These are phyloP conservation scores for Triticum turgidum DNA, from an alignment of 176 grass and related monocot species.

Conservation along the genomic window DNA sequence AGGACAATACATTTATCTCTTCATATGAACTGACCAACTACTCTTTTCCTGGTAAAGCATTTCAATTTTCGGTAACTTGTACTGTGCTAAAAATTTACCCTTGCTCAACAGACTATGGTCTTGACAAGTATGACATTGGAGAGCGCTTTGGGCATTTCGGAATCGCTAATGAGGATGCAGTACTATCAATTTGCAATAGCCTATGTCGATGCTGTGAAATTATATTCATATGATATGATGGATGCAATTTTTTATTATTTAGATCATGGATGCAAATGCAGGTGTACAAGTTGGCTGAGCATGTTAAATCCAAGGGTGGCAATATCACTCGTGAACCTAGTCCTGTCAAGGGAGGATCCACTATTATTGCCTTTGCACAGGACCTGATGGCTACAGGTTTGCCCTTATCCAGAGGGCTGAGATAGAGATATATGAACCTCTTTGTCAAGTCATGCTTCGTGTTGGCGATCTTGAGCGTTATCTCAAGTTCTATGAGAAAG, in stretches of 20 bases:
- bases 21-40: neutral
- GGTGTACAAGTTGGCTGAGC: constrained; percentile 78
- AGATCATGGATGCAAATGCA: constrained; percentile 35
- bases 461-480: constrained; percentile 85
- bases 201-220: neutral
- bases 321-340: constrained; percentile 89
- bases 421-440: constrained; percentile 58
- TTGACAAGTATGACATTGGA: constrained; percentile 96
- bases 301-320: constrained; percentile 49
- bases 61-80: neutral
- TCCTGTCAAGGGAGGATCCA: constrained; percentile 90
- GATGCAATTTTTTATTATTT: neutral
- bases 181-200: constrained; percentile 12
- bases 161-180: constrained; percentile 85
- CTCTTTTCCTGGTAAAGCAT: neutral
- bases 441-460: constrained; percentile 97
- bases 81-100: constrained; percentile 8
- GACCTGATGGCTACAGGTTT: constrained; percentile 90
- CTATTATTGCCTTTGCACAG: constrained; percentile 83
- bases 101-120: constrained; percentile 69
- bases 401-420: constrained; percentile 86
- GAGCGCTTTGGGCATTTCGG: constrained; percentile 92
- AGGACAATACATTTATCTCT: neutral
- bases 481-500: constrained; percentile 94
- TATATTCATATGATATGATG: no score